A percentile compares a stretch with the other conserved stretches of the same genome.
phyloP scores from a whole-genome alignment of 148 eudicot genomes.

The Rhododendron henanense region DNA sequence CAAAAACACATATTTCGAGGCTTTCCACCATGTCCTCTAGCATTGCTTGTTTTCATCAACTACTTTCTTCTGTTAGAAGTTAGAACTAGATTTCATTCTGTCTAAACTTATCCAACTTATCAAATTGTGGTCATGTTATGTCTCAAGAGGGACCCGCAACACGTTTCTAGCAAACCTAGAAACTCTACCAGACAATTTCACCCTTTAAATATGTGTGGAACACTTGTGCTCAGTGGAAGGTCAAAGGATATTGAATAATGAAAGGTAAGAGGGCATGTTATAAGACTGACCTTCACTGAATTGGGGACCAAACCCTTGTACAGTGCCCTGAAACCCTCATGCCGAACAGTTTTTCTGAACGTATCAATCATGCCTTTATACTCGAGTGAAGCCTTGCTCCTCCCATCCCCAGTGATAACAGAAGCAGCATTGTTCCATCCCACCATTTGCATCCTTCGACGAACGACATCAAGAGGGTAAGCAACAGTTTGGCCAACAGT shows the following conservation, averaged over 20 bases:
- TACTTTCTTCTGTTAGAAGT: not conserved
- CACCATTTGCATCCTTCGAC: slow-evolving; percentile 96
- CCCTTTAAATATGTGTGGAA: not conserved
- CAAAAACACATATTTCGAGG: not conserved
- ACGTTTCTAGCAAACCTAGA: not conserved
- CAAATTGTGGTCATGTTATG: not conserved
- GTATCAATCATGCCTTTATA: slow-evolving; percentile 89
- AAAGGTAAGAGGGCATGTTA: not conserved
- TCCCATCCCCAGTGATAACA: slow-evolving; percentile 71
- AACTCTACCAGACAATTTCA: not conserved
- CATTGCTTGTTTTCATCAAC: not conserved
- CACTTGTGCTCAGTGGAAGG: not conserved
- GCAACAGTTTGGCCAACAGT: slow-evolving; percentile 94
- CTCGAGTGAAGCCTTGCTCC: slow-evolving; percentile 57
- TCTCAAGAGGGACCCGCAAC: not conserved
- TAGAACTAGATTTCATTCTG: not conserved
- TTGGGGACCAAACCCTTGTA: slow-evolving; percentile 97
- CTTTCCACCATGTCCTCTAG: not conserved
- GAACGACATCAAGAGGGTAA: slow-evolving; percentile 90
- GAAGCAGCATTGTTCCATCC: slow-evolving; percentile 87
- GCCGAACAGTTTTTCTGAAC: slow-evolving; percentile 74
- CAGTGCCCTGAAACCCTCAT: slow-evolving; percentile 77
- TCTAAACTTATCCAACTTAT: not conserved
- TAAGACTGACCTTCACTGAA: slow-evolving; percentile 77
- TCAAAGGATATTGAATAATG: not conserved